phyloP scores from a whole-genome alignment of 371 early-diverging fungal genomes.

The Choanephora cucurbitarum region DNA sequence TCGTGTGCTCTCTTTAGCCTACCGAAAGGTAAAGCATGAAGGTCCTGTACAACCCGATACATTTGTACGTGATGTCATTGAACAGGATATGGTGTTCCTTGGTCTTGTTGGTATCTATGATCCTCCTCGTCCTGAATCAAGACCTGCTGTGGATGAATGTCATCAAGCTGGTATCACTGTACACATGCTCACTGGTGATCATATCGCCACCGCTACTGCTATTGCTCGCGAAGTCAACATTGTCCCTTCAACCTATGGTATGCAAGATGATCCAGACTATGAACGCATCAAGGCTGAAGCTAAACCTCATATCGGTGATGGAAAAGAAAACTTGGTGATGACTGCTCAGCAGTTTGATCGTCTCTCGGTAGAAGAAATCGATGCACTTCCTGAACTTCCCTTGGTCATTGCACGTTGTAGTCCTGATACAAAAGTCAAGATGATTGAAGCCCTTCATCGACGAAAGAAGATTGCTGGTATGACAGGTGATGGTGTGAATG shows the following conservation, averaged over 20 bases:
- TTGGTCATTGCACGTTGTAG: slow-evolving; percentile 92
- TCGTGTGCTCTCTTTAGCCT: slow-evolving; percentile 59
- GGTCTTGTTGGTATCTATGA: slow-evolving; percentile 94
- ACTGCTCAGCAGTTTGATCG: slow-evolving; percentile 84
- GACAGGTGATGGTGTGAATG: slow-evolving; percentile 95
- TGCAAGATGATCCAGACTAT: slow-evolving; percentile 19
- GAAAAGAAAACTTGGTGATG: slow-evolving; percentile 65
- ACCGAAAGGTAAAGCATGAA: slow-evolving; percentile 53
- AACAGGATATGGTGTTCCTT: slow-evolving; percentile 78
- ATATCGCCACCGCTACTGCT: slow-evolving; percentile 90
- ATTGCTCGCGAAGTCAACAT: slow-evolving; percentile 93
- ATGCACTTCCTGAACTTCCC: slow-evolving; percentile 79
- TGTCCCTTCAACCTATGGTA: slow-evolving; percentile 57
- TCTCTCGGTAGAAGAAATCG: slow-evolving; percentile 78
- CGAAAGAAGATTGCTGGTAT: slow-evolving; percentile 69
- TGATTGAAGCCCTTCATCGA: slow-evolving; percentile 93
- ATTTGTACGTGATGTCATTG: slow-evolving; percentile 62
- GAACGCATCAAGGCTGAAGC: slow-evolving; percentile 9
- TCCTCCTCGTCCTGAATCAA: slow-evolving; percentile 83
- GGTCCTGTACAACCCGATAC: slow-evolving; percentile 42
- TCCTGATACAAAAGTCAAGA: slow-evolving; percentile 97
- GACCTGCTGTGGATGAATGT: slow-evolving; percentile 82
- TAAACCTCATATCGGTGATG: slow-evolving; percentile 32
- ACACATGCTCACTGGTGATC: slow-evolving; percentile 96
- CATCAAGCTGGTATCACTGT: slow-evolving; percentile 92